Evolutionary conservation across 2,329 filamentous ascomycete genomes (phyloP).

Genomic region (Verticillium nubilum): DNA sequence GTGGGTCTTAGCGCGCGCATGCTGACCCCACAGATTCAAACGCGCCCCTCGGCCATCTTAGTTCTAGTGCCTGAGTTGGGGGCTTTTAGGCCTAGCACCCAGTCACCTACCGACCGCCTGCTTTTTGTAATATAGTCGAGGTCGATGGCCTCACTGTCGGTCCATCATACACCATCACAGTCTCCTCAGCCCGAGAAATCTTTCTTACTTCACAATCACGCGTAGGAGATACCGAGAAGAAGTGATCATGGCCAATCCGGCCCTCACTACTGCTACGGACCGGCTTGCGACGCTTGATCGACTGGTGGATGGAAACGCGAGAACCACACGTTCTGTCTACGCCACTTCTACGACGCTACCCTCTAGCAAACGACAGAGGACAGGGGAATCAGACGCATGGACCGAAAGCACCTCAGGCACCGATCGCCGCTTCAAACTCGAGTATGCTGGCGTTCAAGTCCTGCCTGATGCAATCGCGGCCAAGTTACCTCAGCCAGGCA

Average conservation of each 20-base stretch:
- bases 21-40: too few species aligned
- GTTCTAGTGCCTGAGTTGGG: too few species aligned
- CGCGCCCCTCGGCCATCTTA: conserved; percentile 18
- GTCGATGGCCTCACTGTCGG: too few species aligned
- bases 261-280: background rate
- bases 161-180: too few species aligned
- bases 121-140: too few species aligned
- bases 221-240: background rate
- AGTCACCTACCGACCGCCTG: too few species aligned
- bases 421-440: conserved; percentile 54
- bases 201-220: background rate
- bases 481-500: conserved; percentile 57
- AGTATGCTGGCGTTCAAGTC: conserved; percentile 74
- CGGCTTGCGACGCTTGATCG: background rate
- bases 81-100: too few species aligned
- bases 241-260: background rate
- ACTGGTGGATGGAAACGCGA: conserved; percentile 25
- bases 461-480: conserved; percentile 74
- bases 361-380: conserved; percentile 29
- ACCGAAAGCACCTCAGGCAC: conserved; percentile 7
- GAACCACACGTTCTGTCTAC: conserved; percentile 32
- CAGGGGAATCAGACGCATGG: background rate
- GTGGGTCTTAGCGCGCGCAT: too few species aligned
- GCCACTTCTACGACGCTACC: conserved; percentile 17
- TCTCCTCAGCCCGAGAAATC: too few species aligned